Conservation (phyloP, 306 rosid genomes). For the Fagus sylvatica region DNA sequence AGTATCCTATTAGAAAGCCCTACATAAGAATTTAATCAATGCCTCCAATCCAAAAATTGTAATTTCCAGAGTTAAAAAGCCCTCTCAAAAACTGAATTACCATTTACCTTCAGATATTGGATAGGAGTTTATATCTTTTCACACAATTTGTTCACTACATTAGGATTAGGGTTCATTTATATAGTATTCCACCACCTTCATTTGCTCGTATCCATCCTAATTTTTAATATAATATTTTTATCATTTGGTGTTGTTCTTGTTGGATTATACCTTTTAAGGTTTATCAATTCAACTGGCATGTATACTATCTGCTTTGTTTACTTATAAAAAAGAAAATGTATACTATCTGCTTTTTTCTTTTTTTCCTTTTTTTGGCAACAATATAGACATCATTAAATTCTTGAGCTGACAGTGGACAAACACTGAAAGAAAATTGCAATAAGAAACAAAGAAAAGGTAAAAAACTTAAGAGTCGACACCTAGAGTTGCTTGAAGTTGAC, state of each 20-base stretch:
- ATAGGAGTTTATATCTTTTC: too few species aligned
- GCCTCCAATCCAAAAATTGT: not conserved
- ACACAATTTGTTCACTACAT: too few species aligned
- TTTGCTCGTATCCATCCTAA: not conserved
- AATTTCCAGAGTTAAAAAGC: not conserved
- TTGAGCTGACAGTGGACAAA: too few species aligned
- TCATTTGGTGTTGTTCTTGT: not conserved
- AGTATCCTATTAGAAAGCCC: not conserved
- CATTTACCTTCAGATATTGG: not conserved
- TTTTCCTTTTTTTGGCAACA: not conserved
- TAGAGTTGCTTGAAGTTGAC: too few species aligned
- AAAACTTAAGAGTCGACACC: too few species aligned
- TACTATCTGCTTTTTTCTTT: not conserved
- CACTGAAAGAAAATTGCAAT: too few species aligned
- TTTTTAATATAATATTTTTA: not conserved
- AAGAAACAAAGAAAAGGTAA: too few species aligned
- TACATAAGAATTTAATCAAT: not conserved
- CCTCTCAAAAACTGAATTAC: not conserved
- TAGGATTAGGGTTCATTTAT: not conserved
- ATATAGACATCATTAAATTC: not conserved
- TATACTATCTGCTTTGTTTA: not conserved
- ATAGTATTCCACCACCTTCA: not conserved
- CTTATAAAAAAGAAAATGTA: too few species aligned
- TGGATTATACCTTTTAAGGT: not conserved
- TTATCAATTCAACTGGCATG: not conserved